Evolutionary conservation across 2,329 filamentous ascomycete genomes (phyloP), one percentile per base, ranked within the genome.

Genomic region (Atkinsonella texensis): DNA sequence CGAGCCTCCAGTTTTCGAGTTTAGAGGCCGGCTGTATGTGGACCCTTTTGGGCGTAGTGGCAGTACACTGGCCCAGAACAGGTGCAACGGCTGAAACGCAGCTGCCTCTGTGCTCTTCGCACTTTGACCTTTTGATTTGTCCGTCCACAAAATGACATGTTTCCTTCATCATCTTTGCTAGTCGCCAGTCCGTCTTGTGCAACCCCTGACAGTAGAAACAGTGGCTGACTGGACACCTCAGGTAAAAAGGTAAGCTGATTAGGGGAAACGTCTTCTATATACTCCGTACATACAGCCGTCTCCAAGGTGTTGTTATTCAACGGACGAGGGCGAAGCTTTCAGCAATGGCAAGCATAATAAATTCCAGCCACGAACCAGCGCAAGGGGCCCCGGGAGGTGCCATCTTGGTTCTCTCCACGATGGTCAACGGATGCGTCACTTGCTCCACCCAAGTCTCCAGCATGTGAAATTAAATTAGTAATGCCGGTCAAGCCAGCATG

Each of bases 401-500:
- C 46, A 44, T 48, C 35, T 52, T 44, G 33, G 42, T 20, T 28
- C 32, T 43, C 44, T 15, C 40, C 31, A 38, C 40, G 13, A 23
- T 13, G 40, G 23, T 42, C 49, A 51, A 51, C 46, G 31, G 31
- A n/a, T 23, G 48, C 10, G 23, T 31, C 17, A 38, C 12, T 12
- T 23, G 31, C 18, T 6, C 40, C 43, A 33, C 12, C 50, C 44
- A 38, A 17, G 33, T 18, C 28, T 7, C 35, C 39, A 33, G 38
- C 45, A 17, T 23, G 46, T 35, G 50, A n/a, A n/a, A n/a, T n/a
- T n/a, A 52, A 48, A 52, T 52, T 52, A 45, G 38, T 39, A 33
- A 18, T 44, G 48, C 33, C 18, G 35, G 35, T 11, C 28, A n/a
- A n/a, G 20, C 38, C 10, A 31, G 38, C 38, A 17, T 28, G 38